A percentile compares a stretch with the other conserved stretches of the same genome.
Evolutionary conservation across 2,329 filamentous ascomycete genomes (phyloP).

Genomic region (Tolypocladium cylindrosporum): DNA sequence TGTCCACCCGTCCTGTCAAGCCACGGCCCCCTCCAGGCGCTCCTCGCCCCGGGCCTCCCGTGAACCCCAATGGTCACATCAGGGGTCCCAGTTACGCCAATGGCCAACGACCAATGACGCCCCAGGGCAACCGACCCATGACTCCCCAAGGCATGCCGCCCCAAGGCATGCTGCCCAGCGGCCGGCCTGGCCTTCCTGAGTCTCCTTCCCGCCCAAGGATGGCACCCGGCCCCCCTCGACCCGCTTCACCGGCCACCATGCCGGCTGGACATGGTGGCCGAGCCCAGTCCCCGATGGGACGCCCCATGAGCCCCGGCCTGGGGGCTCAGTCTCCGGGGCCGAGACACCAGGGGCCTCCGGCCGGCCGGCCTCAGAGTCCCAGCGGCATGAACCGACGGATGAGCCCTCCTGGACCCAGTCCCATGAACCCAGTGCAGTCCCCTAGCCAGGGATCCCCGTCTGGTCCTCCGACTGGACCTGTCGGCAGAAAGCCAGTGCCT

Average conservation of each 20-base stretch:
- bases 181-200: constrained; percentile 10
- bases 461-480: constrained; percentile 29
- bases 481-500: constrained; percentile 46
- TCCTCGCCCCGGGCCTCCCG: constrained; percentile 40
- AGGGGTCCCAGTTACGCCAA: constrained; percentile 16
- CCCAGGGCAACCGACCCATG: constrained; percentile 16
- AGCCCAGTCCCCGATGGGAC: constrained; percentile 18
- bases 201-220: constrained; percentile 4
- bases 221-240: constrained; percentile 18
- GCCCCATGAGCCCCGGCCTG: constrained; percentile 21
- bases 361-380: constrained; percentile 28
- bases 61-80: constrained; percentile 27
- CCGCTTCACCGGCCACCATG: constrained; percentile 22
- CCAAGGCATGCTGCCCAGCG: not conserved
- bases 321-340: constrained; percentile 38
- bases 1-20: constrained; percentile 87
- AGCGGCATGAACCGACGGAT: constrained; percentile 28
- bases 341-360: constrained; percentile 18
- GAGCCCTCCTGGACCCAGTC: constrained; percentile 34
- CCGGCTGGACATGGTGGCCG: constrained; percentile 26
- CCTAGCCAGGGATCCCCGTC: constrained; percentile 23
- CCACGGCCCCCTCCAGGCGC: constrained; percentile 52
- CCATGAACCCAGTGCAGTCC: constrained; percentile 32
- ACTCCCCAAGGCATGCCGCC: constrained; percentile 4
- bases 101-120: constrained; percentile 27